Evolutionary conservation across 805 yeast genomes (phyloP).

Genomic region (Kluyveromyces nonfermentans): DNA sequence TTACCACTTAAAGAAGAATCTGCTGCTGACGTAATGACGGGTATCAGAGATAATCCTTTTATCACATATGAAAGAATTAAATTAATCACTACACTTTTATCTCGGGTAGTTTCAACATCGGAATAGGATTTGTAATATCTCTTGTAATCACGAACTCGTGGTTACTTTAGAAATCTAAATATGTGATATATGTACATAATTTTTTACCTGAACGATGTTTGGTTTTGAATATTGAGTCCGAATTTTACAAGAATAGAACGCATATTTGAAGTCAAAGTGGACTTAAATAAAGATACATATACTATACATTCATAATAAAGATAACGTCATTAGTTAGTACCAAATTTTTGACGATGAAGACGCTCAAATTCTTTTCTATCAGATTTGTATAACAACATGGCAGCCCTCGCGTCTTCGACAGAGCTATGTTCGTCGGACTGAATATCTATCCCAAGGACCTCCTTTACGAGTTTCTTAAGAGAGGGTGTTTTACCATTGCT

Average conservation of each 20-base stretch:
- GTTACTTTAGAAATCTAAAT: not conserved
- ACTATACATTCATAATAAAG: no score
- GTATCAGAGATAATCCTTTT: constrained; percentile 10
- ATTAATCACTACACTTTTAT: constrained; percentile 12
- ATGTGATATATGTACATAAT: not conserved
- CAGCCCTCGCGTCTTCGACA: constrained; percentile 82
- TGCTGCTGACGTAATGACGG: constrained; percentile 7
- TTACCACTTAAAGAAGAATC: constrained; percentile 9
- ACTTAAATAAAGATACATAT: no score
- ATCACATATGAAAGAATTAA: constrained; percentile 19
- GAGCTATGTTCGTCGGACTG: constrained; percentile 77
- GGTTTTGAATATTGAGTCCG: no score
- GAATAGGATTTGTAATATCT: no score
- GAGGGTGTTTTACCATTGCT: constrained; percentile 66
- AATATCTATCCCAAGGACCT: constrained; percentile 48
- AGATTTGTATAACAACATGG: constrained; percentile 69
- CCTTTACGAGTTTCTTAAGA: constrained; percentile 53
- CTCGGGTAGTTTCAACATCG: constrained; percentile 12
- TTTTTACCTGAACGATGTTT: no score
- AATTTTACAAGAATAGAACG: no score
- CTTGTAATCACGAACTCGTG: no score
- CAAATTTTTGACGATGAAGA: constrained; percentile 16
- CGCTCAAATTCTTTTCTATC: constrained; percentile 55
- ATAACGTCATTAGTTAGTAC: constrained; percentile 1
- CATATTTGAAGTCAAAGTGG: no score